These are phyloP conservation scores for Cylindrodendrum hubeiense DNA, from an alignment of 2,329 filamentous ascomycete genomes.

Conservation along the genomic window DNA sequence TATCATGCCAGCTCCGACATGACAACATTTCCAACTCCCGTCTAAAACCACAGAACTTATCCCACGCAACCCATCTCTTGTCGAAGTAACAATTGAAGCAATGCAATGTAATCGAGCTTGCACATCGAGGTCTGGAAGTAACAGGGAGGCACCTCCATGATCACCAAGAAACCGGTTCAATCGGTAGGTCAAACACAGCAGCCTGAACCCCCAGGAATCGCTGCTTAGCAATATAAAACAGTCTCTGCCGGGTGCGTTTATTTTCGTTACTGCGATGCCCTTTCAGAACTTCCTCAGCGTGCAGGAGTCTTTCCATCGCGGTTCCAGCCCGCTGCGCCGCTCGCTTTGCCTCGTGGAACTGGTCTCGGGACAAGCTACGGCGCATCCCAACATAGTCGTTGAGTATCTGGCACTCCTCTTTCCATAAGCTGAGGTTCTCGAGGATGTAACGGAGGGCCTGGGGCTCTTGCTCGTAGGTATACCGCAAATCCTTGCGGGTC, in stretches of 20 bases:
- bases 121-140: no score
- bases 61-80: no score
- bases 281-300: background rate
- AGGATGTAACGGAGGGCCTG: constrained; percentile 19
- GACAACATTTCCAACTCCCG: no score
- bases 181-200: background rate
- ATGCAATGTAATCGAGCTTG: no score
- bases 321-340: constrained; percentile 29
- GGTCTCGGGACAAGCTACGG: background rate
- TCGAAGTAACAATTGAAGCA: no score
- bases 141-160: no score
- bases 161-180: no score
- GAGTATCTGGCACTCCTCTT: constrained; percentile 28
- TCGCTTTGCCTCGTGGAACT: constrained; percentile 18
- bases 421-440: constrained; percentile 9
- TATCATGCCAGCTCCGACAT: no score
- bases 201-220: background rate
- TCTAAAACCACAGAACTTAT: no score
- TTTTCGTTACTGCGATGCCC: background rate
- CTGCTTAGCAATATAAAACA: background rate
- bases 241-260: background rate
- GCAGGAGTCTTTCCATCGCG: constrained; percentile 20
- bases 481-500: constrained; percentile 13
- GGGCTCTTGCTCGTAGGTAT: constrained; percentile 28
- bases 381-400: constrained; percentile 36